Conservation (phyloP, 495 filamentous ascomycete species). For the Coniosporium apollinis region DNA sequence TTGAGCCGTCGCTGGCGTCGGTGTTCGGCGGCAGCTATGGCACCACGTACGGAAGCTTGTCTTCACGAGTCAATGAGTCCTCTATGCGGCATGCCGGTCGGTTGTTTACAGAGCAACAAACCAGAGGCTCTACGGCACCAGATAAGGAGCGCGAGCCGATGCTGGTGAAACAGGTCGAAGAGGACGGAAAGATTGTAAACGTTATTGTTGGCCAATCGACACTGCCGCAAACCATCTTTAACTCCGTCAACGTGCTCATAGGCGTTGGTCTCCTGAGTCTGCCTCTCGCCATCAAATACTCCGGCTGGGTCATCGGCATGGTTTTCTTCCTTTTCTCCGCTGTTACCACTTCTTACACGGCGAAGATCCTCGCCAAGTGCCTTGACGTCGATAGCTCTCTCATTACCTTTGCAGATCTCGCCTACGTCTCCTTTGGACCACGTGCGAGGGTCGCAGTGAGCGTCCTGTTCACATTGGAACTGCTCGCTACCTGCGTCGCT, state of each 20-base stretch:
- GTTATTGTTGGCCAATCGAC: conserved; percentile 84
- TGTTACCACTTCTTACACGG: conserved; percentile 67
- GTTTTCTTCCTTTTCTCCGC: conserved; percentile 57
- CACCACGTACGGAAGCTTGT: conserved; percentile 60
- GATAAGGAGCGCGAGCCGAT: conserved; percentile 62
- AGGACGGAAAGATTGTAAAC: conserved; percentile 66
- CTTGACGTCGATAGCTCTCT: conserved; percentile 68
- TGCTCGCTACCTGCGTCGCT: conserved; percentile 78
- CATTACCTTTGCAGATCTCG: conserved; percentile 83
- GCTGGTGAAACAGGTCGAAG: conserved; percentile 68
- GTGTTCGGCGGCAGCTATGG: conserved; percentile 54
- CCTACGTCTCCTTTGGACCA: conserved; percentile 80
- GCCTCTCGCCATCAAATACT: conserved; percentile 76
- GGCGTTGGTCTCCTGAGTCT: conserved; percentile 80
- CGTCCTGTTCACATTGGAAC: conserved; percentile 73
- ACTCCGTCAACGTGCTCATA: conserved; percentile 88
- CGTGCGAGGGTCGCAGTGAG: conserved; percentile 65
- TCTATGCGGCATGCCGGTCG: conserved; percentile 56
- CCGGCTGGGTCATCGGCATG: conserved; percentile 80
- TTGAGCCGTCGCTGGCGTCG: conserved; percentile 41
- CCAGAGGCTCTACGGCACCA: conserved; percentile 25
- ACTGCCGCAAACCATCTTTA: conserved; percentile 88
- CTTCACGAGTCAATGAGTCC: conserved; percentile 47
- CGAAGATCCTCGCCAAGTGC: conserved; percentile 72
- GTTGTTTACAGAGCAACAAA: conserved; percentile 55